Evolutionary conservation across 2,329 filamentous ascomycete genomes (phyloP).

Genomic region (Aphanocladium album): DNA sequence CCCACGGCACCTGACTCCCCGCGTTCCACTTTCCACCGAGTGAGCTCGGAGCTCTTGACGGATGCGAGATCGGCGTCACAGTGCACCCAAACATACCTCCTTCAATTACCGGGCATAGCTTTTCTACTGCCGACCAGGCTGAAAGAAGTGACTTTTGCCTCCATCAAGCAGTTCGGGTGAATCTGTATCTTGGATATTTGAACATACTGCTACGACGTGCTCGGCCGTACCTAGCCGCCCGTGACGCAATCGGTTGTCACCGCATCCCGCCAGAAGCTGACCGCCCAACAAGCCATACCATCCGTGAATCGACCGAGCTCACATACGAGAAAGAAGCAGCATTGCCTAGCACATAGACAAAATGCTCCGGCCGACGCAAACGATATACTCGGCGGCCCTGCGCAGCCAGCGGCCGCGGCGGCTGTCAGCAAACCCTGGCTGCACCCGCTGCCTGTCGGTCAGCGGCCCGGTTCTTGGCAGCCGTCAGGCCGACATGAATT

Average conservation of each 20-base stretch:
- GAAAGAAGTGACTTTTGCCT: background rate
- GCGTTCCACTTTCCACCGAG: constrained; percentile 9
- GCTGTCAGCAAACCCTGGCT: constrained; percentile 9
- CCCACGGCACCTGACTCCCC: background rate
- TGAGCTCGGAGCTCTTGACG: constrained; percentile 11
- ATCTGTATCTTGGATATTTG: background rate
- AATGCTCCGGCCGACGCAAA: constrained; percentile 6
- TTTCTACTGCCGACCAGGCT: background rate
- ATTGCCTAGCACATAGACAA: background rate
- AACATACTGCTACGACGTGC: background rate
- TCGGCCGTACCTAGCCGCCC: background rate
- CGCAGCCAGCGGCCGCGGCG: background rate
- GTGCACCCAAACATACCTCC: background rate
- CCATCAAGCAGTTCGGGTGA: background rate
- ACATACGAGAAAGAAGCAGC: background rate
- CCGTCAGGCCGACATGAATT: constrained; percentile 47
- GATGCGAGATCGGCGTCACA: constrained; percentile 4
- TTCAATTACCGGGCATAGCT: background rate
- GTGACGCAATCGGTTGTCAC: background rate
- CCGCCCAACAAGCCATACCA: background rate
- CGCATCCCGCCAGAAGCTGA: background rate
- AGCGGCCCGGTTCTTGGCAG: constrained; percentile 23
- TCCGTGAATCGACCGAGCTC: background rate
- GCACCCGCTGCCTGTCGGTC: constrained; percentile 22
- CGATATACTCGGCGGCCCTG: background rate